Percentiles rank a stretch among this genome's conserved stretches.
Conservation (phyloP, 2,329 filamentous ascomycete species). For the Madurella fahalii region DNA sequence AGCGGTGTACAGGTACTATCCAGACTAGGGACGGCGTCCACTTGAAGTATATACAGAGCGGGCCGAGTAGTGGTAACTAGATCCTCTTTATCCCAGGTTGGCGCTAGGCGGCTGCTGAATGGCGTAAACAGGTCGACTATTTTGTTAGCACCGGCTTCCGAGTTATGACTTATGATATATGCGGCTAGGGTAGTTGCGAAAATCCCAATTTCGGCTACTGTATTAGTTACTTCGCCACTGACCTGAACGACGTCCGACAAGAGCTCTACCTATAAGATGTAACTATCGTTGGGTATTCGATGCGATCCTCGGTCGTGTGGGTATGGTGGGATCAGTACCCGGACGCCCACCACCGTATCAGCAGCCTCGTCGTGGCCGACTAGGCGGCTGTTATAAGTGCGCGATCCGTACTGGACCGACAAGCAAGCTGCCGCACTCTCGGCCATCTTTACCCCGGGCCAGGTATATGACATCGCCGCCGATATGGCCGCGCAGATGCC, state of each 20-base stretch:
- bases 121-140: constrained; percentile 30
- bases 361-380: constrained; percentile 31
- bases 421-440: constrained; percentile 20
- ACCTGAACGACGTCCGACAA: constrained; percentile 28
- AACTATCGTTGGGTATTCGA: constrained; percentile 34
- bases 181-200: constrained; percentile 34
- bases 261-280: constrained; percentile 30
- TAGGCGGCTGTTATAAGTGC: constrained; percentile 26
- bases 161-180: constrained; percentile 32
- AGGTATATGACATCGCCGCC: constrained; percentile 19
- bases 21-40: constrained; percentile 29
- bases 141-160: constrained; percentile 28
- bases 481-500: too few relatives aligned
- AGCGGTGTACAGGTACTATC: neutral
- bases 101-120: constrained; percentile 31
- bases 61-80: constrained; percentile 24
- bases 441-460: constrained; percentile 23
- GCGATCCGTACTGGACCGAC: constrained; percentile 29
- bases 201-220: constrained; percentile 31
- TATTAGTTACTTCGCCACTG: constrained; percentile 28
- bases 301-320: constrained; percentile 33
- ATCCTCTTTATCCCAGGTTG: constrained; percentile 33
- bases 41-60: constrained; percentile 29
- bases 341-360: constrained; percentile 23
- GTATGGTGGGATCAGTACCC: constrained; percentile 32